Conservation (phyloP, 1,284 basidiomycete species). For the Apiotrichum mycotoxinovorans region DNA sequence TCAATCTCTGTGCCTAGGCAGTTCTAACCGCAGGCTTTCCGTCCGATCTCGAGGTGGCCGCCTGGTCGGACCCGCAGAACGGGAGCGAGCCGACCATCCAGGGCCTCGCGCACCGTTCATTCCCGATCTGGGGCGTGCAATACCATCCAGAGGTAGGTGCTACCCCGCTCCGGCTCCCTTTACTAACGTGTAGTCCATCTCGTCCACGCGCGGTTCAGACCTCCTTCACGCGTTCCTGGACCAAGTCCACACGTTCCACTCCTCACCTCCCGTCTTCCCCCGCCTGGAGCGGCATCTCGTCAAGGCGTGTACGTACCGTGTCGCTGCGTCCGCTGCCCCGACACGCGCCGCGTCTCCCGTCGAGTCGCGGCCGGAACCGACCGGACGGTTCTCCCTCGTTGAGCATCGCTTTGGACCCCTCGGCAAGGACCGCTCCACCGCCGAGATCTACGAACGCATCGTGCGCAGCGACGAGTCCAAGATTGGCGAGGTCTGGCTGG, state of each 20-base stretch:
- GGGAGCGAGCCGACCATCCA: constrained; percentile 42
- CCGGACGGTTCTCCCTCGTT: constrained; percentile 14
- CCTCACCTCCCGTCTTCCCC: constrained; percentile 31
- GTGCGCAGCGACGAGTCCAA: constrained; percentile 31
- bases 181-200: constrained; percentile 47
- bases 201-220: constrained; percentile 45
- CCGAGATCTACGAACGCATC: constrained; percentile 49
- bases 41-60: constrained; percentile 51
- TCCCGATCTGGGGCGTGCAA: constrained; percentile 89
- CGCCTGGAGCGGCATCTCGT: constrained; percentile 31
- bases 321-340: constrained; percentile 24
- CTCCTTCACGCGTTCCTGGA: constrained; percentile 48
- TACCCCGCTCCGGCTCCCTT: too few species aligned
- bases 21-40: constrained; percentile 44
- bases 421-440: constrained; percentile 27
- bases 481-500: constrained; percentile 54
- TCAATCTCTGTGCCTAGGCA: not conserved
- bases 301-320: constrained; percentile 39
- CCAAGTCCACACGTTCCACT: constrained; percentile 32
- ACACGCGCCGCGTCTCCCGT: constrained; percentile 14
- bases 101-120: constrained; percentile 56
- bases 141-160: constrained; percentile 79
- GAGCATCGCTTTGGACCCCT: constrained; percentile 27
- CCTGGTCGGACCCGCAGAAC: constrained; percentile 44
- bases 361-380: not conserved